Conservation (phyloP, 192 early-diverging fungal genomes). For the Funneliformis mosseae region DNA sequence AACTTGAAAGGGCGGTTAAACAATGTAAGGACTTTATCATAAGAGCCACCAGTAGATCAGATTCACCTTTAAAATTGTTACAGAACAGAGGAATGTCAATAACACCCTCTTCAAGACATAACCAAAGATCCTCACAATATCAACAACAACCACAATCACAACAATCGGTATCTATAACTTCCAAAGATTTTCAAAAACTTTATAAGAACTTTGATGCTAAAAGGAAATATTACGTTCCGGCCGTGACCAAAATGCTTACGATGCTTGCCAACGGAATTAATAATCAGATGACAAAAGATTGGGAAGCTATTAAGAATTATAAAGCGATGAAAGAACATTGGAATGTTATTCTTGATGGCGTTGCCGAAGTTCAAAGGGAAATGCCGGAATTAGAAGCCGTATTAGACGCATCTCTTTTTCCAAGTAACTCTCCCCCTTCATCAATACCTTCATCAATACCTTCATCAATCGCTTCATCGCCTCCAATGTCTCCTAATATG, state of each 20-base stretch:
- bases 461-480: constrained; percentile 34
- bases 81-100: constrained; percentile 9
- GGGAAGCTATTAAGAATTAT: constrained; percentile 47
- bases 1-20: constrained; percentile 53
- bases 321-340: constrained; percentile 54
- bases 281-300: constrained; percentile 47
- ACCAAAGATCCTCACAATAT: constrained; percentile 31
- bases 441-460: constrained; percentile 35
- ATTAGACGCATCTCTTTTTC: constrained; percentile 34
- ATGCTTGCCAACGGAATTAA: constrained; percentile 59
- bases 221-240: constrained; percentile 58
- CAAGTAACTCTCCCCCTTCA: constrained; percentile 26
- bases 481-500: constrained; percentile 30
- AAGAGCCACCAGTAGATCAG: constrained; percentile 20
- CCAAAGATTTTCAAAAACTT: constrained; percentile 49
- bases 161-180: constrained; percentile 42
- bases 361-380: constrained; percentile 42
- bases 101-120: neutral
- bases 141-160: constrained; percentile 39
- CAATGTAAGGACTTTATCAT: constrained; percentile 48
- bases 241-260: constrained; percentile 57
- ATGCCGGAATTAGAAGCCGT: constrained; percentile 41
- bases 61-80: constrained; percentile 17
- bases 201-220: constrained; percentile 61
- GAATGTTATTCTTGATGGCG: constrained; percentile 49